Percentiles rank a stretch among this genome's conserved stretches.
Evolutionary conservation across 805 yeast genomes (phyloP).

Genomic region (Martiniozyma abietophila): DNA sequence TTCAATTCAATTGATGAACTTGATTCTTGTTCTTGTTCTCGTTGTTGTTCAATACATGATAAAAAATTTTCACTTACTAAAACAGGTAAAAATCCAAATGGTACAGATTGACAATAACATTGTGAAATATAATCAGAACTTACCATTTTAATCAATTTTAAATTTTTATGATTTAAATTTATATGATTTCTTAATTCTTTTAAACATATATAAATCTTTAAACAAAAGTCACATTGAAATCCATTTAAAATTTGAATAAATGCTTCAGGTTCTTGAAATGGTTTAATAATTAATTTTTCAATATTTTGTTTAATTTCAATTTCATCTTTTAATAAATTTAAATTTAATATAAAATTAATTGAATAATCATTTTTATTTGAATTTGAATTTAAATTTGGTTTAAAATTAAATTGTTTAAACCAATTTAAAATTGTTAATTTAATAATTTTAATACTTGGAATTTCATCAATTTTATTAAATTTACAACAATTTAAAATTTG

Average conservation of each 20-base stretch:
- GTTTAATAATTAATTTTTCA: not conserved
- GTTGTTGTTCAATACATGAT: too few relatives aligned
- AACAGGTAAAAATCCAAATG: too few relatives aligned
- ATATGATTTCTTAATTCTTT: too few relatives aligned
- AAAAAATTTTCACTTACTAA: too few relatives aligned
- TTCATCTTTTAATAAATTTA: not conserved
- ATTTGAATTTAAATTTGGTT: not conserved
- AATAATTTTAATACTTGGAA: slow-evolving; percentile 1
- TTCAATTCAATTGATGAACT: too few relatives aligned
- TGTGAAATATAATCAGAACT: too few relatives aligned
- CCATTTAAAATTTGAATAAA: slow-evolving; percentile 3
- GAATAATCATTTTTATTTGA: slow-evolving; percentile 3
- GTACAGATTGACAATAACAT: too few relatives aligned
- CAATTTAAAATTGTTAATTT: slow-evolving; percentile 4
- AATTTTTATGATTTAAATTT: too few relatives aligned
- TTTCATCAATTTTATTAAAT: not conserved
- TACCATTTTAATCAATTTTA: too few relatives aligned
- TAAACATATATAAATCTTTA: too few relatives aligned
- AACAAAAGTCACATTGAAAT: slow-evolving; percentile 11
- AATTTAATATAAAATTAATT: slow-evolving; percentile 1
- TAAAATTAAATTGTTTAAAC: slow-evolving; percentile 5
- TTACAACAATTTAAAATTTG: slow-evolving; percentile 4
- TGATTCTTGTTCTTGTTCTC: too few relatives aligned
- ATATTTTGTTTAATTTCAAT: not conserved
- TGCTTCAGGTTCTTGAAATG: slow-evolving; percentile 9